Base-by-base conservation (phyloP, 139 green algal genomes). In the Chlorella sp. region DNA sequence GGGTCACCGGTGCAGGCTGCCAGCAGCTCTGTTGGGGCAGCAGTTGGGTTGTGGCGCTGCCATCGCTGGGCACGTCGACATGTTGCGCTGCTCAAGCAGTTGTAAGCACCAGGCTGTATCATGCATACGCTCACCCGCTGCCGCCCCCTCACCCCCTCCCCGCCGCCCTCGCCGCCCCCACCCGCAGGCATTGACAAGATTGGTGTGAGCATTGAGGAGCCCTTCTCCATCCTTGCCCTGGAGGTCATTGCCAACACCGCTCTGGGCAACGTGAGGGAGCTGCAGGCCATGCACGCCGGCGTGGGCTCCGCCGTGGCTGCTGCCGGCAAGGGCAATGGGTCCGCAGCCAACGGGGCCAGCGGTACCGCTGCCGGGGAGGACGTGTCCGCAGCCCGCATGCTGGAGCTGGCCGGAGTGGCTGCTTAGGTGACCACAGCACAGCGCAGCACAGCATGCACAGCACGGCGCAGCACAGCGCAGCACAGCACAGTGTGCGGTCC, bases 191-290 rank as follows among this genome's bases (percentile, higher is more conserved):
- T 91, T 39, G 88, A 91, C 28, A 89, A 91, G 48, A 91, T 91
- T n/a, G 88, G 81, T 18, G 78, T 91, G 75, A 81, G 75, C 42
- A 91, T 91, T 39, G 89, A 91, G 83, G 89, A 91, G 32, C 89
- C 89, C 48, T 91, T 91, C 79, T 91, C 89, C n/a, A 86, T 91
- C 12, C 89, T 92, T 12, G 75, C 87, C 0, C 80, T 89, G 22
- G 78, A 92, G 39, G 26, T 36, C 19, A 60, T 92, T 53, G 85
- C 66, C 68, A 40, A 32, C 68, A 89, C 89, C 40, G 86, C 86
- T 12, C n/a, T 73, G 53, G 34, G 48, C 32, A 89, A 89, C 24
- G 76, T 89, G 1, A 21, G 42, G 1, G 85, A 89, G 76, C 75
- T 89, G 32, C 30, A 24, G n/a, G 85, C 53, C 14, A 81, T 48